Evolutionary conservation across 2,329 filamentous ascomycete species (phyloP), one percentile per base, ranked within the genome.

Genomic region (Calonectria hongkongensis): DNA sequence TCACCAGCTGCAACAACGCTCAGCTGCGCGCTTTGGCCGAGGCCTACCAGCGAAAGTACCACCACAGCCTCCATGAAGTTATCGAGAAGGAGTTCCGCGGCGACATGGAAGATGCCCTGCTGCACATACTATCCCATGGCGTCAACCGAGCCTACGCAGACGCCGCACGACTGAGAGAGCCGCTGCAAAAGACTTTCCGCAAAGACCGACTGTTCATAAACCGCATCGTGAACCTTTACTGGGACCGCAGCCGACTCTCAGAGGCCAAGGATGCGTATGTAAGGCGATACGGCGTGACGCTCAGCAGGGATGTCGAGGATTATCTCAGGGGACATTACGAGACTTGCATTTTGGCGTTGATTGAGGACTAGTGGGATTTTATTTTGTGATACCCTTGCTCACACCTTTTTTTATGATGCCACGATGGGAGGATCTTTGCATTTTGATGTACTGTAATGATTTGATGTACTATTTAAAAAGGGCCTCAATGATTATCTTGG

Each of bases 191-290:
- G 69, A 77, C 76, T 2, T 28, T 77, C 6, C 76, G 78, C n/a
- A 83, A 84, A 66, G 79, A 83, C 21, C 69, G 74, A 0, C 73
- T 82, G 1, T 81, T 84, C 27, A 83, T 83, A 70, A 80, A 84
- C 54, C 79, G 81, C 6, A 58, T 83, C 3, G 75, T 82, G 2
- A 79, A 75, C 41, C 68, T 84, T 1, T 83, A 83, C 66, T 82
- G 82, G 82, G 79, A 83, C n/a, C 77, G 75, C 4, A 66, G 56
- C 5, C 74, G 82, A 0, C 54, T 84, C 7, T 71, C 79, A 2
- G 77, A 76, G 9, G 79, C 80, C 0, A 82, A 92, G 86, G 94
- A 89, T 85, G 85, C 91, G 79, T 85, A 92, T 82, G 88, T 90
- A 78, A 89, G 86, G 72, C 86, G 91, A 27, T 90, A 91, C 71